A percentile compares a stretch with the other conserved stretches of the same genome.
Evolutionary conservation across 2,329 filamentous ascomycete genomes (phyloP).

Genomic region (Allantophomopsis lycopodina): DNA sequence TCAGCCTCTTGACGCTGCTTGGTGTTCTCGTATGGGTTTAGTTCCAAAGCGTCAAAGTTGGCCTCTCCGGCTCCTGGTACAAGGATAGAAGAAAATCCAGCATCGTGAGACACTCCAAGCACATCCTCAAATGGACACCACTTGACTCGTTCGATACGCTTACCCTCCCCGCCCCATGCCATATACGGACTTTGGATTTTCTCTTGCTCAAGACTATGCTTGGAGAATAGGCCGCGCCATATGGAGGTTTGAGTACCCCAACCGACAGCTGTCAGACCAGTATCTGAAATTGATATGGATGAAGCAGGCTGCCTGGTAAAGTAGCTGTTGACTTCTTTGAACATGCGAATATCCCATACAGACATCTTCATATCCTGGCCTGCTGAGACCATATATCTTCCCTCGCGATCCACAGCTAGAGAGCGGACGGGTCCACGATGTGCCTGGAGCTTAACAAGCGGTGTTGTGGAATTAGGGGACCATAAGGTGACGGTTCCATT

Average conservation of each 20-base stretch:
- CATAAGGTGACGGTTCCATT: constrained; percentile 91
- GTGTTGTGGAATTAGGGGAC: constrained; percentile 81
- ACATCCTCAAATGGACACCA: constrained; percentile 97
- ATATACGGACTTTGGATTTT: constrained; percentile 86
- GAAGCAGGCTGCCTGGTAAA: constrained; percentile 71
- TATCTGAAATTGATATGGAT: constrained; percentile 78
- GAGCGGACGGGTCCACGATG: constrained; percentile 82
- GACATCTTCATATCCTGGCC: constrained; percentile 85
- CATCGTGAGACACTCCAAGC: constrained; percentile 70
- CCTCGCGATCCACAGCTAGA: constrained; percentile 75
- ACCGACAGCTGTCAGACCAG: constrained; percentile 74
- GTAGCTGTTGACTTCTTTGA: constrained; percentile 85
- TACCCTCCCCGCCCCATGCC: constrained; percentile 79
- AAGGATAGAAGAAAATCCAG: constrained; percentile 80
- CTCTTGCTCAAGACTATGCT: constrained; percentile 53
- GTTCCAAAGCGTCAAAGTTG: constrained; percentile 88
- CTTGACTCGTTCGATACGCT: constrained; percentile 62
- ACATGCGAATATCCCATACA: constrained; percentile 93
- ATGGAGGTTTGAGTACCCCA: constrained; percentile 83
- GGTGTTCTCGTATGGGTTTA: constrained; percentile 86
- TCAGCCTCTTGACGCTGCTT: constrained; percentile 90
- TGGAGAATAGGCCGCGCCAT: constrained; percentile 83
- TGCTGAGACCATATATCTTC: constrained; percentile 88
- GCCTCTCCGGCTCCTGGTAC: constrained; percentile 92
- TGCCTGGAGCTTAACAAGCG: constrained; percentile 81